Conservation (phyloP, 2,329 filamentous ascomycete species). For the Cadophora luteo-olivacea region DNA sequence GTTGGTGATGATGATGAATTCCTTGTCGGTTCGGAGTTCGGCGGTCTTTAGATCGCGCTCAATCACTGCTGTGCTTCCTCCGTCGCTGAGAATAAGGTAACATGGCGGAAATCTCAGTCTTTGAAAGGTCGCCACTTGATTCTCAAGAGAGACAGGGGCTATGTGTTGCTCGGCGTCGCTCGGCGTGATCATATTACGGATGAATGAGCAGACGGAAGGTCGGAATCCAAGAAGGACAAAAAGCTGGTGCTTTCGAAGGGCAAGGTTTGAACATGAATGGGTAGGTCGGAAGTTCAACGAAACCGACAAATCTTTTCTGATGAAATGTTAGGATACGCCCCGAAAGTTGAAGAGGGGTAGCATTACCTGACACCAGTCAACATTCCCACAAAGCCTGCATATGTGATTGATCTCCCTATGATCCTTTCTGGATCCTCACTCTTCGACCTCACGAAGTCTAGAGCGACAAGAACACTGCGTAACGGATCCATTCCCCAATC, state of each 20-base stretch:
- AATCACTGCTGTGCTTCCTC: slow-evolving; percentile 53
- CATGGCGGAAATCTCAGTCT: slow-evolving; percentile 50
- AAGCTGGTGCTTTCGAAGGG: slow-evolving; percentile 55
- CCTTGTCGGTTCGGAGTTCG: slow-evolving; percentile 50
- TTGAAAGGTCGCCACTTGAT: slow-evolving; percentile 41
- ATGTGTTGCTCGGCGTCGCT: background rate
- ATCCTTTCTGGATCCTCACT: slow-evolving; percentile 44
- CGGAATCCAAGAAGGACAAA: slow-evolving; percentile 60
- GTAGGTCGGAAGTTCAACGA: slow-evolving; percentile 58
- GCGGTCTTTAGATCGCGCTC: slow-evolving; percentile 61
- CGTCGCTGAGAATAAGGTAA: slow-evolving; percentile 63
- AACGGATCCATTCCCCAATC: slow-evolving; percentile 54
- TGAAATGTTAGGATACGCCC: slow-evolving; percentile 4
- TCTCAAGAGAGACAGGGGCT: slow-evolving; percentile 24
- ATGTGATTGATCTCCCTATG: slow-evolving; percentile 55
- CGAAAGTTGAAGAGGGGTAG: background rate
- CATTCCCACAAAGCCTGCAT: slow-evolving; percentile 58
- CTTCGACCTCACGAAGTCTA: slow-evolving; percentile 48
- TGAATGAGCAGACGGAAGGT: slow-evolving; percentile 53
- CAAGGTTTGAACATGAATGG: slow-evolving; percentile 50
- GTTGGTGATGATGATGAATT: slow-evolving; percentile 64
- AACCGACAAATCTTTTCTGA: slow-evolving; percentile 51
- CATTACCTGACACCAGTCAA: slow-evolving; percentile 55
- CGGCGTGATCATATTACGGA: slow-evolving; percentile 52
- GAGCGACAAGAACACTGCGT: slow-evolving; percentile 47